These are phyloP conservation scores for Trametes cubensis DNA, from an alignment of 768 basidiomycete genomes.

Conservation along the genomic window DNA sequence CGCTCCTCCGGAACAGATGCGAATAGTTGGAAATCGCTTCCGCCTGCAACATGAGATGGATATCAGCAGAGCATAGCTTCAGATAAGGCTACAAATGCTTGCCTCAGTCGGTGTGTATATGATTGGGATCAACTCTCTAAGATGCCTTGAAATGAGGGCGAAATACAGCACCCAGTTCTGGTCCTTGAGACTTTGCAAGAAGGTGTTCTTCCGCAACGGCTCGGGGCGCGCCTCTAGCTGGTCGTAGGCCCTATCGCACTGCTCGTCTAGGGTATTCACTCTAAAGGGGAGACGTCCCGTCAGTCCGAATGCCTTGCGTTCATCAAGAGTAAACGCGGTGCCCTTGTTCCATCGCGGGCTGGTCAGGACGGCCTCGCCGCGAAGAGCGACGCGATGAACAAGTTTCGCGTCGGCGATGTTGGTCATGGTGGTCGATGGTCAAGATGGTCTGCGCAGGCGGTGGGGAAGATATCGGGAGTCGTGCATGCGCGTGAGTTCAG, in stretches of 20 bases:
- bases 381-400: conserved; percentile 48
- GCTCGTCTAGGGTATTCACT: conserved; percentile 67
- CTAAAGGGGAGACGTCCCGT: conserved; percentile 38
- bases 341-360: conserved; percentile 79
- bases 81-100: conserved; percentile 19
- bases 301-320: conserved; percentile 71
- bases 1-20: conserved; percentile 76
- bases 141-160: conserved; percentile 48
- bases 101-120: conserved; percentile 86
- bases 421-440: conserved; percentile 16
- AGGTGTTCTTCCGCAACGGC: conserved; percentile 67
- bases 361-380: conserved; percentile 63
- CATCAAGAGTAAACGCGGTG: conserved; percentile 70
- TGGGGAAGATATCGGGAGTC: too few relatives aligned
- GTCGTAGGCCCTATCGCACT: conserved; percentile 72
- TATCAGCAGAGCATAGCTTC: not conserved
- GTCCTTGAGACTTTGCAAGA: conserved; percentile 72
- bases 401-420: conserved; percentile 8
- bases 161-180: conserved; percentile 87
- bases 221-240: conserved; percentile 50
- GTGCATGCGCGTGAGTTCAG: too few relatives aligned
- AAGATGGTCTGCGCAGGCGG: not conserved
- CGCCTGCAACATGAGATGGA: conserved; percentile 45
- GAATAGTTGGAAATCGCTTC: conserved; percentile 85
- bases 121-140: conserved; percentile 57